Evolutionary conservation across 306 rosid genomes (phyloP).

Genomic region (Gastrolobium bilobum): DNA sequence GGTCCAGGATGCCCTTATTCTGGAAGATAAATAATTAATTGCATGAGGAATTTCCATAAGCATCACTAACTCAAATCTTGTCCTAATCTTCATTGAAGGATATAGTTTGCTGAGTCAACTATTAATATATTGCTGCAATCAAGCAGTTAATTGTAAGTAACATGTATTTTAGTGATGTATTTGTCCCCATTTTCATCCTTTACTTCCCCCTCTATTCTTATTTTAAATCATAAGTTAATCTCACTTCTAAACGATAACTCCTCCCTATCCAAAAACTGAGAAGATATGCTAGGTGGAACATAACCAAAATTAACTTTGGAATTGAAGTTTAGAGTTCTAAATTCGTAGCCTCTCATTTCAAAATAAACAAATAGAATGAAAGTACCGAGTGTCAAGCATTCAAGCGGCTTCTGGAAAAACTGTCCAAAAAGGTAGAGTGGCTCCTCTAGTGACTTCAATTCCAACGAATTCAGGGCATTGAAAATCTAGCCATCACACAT

Average conservation of each 20-base stretch:
- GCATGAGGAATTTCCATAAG: slow-evolving; percentile 6
- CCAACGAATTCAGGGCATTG: slow-evolving; percentile 93
- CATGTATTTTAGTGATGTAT: slow-evolving; percentile 1
- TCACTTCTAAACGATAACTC: slow-evolving; percentile 16
- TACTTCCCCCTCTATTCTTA: neutral
- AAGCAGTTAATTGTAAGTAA: slow-evolving; percentile 3
- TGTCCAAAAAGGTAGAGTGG: slow-evolving; percentile 97
- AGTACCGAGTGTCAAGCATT: slow-evolving; percentile 94
- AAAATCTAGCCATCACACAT: slow-evolving; percentile 69
- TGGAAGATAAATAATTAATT: slow-evolving; percentile 30
- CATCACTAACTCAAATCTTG: neutral
- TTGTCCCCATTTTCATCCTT: slow-evolving; percentile 35
- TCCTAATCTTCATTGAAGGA: slow-evolving; percentile 2
- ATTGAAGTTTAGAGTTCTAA: slow-evolving; percentile 19
- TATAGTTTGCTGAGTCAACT: slow-evolving; percentile 8
- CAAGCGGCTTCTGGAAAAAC: slow-evolving; percentile 88
- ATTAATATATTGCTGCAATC: neutral
- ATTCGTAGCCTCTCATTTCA: slow-evolving; percentile 4
- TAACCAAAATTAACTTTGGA: slow-evolving; percentile 16
- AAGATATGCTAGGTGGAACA: slow-evolving; percentile 21
- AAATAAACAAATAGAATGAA: slow-evolving; percentile 32
- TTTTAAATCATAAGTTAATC: slow-evolving; percentile 25
- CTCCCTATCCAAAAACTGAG: slow-evolving; percentile 24
- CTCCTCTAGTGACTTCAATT: slow-evolving; percentile 95
- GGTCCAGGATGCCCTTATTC: neutral